phyloP scores from a whole-genome alignment of 192 early-diverging fungal genomes.

The Coemansia sp. region DNA sequence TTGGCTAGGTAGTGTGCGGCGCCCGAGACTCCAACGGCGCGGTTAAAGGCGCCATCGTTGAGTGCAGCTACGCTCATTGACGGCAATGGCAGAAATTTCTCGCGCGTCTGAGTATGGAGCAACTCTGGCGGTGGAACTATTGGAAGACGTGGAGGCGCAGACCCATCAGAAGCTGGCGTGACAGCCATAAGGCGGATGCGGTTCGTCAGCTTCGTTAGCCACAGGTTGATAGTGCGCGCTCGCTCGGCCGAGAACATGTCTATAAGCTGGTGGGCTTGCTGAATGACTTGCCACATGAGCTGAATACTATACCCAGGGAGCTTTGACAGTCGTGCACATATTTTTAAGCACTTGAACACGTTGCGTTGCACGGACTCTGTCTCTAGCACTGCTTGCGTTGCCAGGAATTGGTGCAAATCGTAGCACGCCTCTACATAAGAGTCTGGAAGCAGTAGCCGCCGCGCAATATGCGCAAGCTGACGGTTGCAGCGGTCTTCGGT shows the following conservation, averaged over 20 bases:
- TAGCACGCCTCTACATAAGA: conserved; percentile 51
- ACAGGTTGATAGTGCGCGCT: conserved; percentile 31
- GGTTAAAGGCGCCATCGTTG: conserved; percentile 34
- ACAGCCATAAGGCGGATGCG: conserved; percentile 52
- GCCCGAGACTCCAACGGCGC: conserved; percentile 25
- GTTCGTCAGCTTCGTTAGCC: conserved; percentile 47
- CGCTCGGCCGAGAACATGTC: conserved; percentile 36
- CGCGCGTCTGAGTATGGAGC: conserved; percentile 28
- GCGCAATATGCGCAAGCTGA: conserved; percentile 35
- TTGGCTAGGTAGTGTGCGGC: conserved; percentile 45
- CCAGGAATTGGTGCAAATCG: conserved; percentile 45
- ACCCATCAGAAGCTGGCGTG: conserved; percentile 47
- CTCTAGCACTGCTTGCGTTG: conserved; percentile 9
- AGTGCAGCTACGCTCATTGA: conserved; percentile 32
- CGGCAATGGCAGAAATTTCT: conserved; percentile 43
- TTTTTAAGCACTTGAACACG: conserved; percentile 54
- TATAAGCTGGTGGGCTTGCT: conserved; percentile 32
- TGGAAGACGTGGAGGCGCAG: conserved; percentile 48
- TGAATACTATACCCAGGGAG: conserved; percentile 53
- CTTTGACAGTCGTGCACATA: conserved; percentile 52
- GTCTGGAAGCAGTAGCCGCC: conserved; percentile 43
- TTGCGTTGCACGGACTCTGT: conserved; percentile 47
- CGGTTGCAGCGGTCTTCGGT: conserved; percentile 52
- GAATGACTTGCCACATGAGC: conserved; percentile 54
- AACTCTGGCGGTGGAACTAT: conserved; percentile 42